Evolutionary conservation across 345 rosid species (phyloP), one percentile per base, ranked within the genome.

Genomic region (Corymbia maculata): DNA sequence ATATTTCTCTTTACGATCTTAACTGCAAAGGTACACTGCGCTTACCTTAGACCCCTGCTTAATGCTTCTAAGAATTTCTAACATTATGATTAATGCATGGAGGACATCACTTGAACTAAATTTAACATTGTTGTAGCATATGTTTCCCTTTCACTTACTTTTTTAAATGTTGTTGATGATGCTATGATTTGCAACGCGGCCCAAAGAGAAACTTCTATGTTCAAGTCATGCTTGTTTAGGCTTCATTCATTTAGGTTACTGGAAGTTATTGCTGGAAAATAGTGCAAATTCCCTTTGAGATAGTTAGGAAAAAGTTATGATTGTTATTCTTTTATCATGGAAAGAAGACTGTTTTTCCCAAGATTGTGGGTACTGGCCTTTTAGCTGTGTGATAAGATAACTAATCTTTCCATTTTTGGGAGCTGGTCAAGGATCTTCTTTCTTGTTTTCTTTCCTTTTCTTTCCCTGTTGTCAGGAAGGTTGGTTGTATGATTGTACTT

Each of bases 1-100:
- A 86, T 94, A 75, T 97, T 96, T 85, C 93, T 90, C 86, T 89
- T 88, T 66, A 95, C 98, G 70, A 88, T 96, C 86, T 89, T 92
- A 92, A 90, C 94, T 86, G 94, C 94, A 88, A 96, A 95, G 97
- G 99, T 95, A 91, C 87, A 90, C 86, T 50, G 88, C n/a, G 4
- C 55, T 88, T 68, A 24, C 28, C 28, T 52, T 86, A 57, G 49
- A 75, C 14, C 26, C 55, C 86, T 85, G 32, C 28, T 51, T 52
- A 21, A 85, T 80, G 57, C 4, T 22, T 49, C 4, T 4, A 86
- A 44, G 50, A 32, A 49, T 86, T 51, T 88, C 19, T 57, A 42
- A 85, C 36, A 28, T 70, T 70, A 70, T 70, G 36, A 19, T 26
- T 70, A 70, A 26, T 5, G 82, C 26, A 70, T 70, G 17, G 82